These are phyloP conservation scores for Pythium oligandrum DNA, from an alignment of 352 stramenopile species.

Conservation along the genomic window DNA sequence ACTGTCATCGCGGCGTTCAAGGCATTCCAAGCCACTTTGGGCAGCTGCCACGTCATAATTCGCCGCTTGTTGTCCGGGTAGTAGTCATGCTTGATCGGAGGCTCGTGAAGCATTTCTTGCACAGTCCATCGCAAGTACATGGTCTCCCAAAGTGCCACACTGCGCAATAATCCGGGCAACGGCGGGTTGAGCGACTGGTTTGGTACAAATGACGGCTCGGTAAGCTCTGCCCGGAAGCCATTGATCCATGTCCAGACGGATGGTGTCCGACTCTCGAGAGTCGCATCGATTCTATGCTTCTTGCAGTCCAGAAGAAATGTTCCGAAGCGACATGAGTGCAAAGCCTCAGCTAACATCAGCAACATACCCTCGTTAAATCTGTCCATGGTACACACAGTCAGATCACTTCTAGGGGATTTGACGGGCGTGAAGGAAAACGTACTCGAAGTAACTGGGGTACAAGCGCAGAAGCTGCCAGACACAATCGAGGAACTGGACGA, in stretches of 20 bases:
- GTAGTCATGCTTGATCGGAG: slow-evolving; percentile 27
- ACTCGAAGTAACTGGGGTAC: slow-evolving; percentile 96
- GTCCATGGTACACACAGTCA: too few relatives aligned
- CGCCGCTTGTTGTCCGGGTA: slow-evolving; percentile 57
- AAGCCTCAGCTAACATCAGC: slow-evolving; percentile 91
- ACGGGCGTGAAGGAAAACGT: slow-evolving; percentile 7
- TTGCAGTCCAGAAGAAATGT: slow-evolving; percentile 97
- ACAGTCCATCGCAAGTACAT: slow-evolving; percentile 76
- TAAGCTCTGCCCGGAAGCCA: slow-evolving; percentile 60
- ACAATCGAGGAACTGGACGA: slow-evolving; percentile 84
- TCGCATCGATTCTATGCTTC: slow-evolving; percentile 57
- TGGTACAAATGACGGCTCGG: slow-evolving; percentile 42
- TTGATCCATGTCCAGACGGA: slow-evolving; percentile 86
- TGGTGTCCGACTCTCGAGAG: slow-evolving; percentile 51
- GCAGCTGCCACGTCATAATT: slow-evolving; percentile 63
- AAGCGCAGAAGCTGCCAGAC: slow-evolving; percentile 86
- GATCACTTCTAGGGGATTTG: too few relatives aligned
- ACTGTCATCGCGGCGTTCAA: slow-evolving; percentile 35
- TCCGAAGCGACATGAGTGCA: slow-evolving; percentile 97
- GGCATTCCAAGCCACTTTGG: slow-evolving; percentile 40
- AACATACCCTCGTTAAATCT: slow-evolving; percentile 94
- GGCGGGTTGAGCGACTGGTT: slow-evolving; percentile 55
- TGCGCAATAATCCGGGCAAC: slow-evolving; percentile 53
- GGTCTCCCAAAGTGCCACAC: slow-evolving; percentile 57
- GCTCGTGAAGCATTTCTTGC: slow-evolving; percentile 52